Evolutionary conservation across 495 filamentous ascomycete genomes (phyloP), one percentile per base, ranked within the genome.

Genomic region (Penicillium maclennaniae): DNA sequence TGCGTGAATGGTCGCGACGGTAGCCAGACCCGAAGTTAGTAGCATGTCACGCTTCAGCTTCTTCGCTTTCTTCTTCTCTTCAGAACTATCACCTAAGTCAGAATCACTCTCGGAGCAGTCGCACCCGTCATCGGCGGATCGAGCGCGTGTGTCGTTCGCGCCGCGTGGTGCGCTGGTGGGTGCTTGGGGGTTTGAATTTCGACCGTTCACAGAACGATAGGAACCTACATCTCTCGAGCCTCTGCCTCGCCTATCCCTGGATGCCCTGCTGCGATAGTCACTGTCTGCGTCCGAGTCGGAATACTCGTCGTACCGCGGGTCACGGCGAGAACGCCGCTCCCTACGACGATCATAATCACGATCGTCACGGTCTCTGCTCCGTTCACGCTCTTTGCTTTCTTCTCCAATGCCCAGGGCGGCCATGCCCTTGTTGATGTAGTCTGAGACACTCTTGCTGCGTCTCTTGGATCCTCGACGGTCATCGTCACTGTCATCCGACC

Each of bases 1-100:
- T 43, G 90, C 89, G 70, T 95, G 91, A 55, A 95, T 90, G 36
- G 91, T 93, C 49, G 91, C 91, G 53, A 95, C 86, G 47, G 86
- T 86, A 28, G 91, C 91, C 58, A 96, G 70, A 39, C 91, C 89
- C 43, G 88, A 84, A 43, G 90, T 91, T 54, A 95, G 60, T 63
- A 92, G 68, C 78, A 91, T 86, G 69, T 95, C 92, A 69, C 86
- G 83, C 76, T 83, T 83, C 79, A 92, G 81, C 68, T 91, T 89
- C 72, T 84, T 91, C 21, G 79, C 77, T 54, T 79, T 74, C 60
- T 85, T 81, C 61, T 86, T 84, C 66, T 95, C 88, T 61, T 90
- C 88, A 59, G 86, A 84, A 69, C 86, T 90, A 65, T 83, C 82
- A 55, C 84, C 86, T 52, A 85, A 70, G 76, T 83, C 80, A 67